These are phyloP conservation scores for Fraxinus ornus DNA, from an alignment of 305 asterid species.

Conservation along the genomic window DNA sequence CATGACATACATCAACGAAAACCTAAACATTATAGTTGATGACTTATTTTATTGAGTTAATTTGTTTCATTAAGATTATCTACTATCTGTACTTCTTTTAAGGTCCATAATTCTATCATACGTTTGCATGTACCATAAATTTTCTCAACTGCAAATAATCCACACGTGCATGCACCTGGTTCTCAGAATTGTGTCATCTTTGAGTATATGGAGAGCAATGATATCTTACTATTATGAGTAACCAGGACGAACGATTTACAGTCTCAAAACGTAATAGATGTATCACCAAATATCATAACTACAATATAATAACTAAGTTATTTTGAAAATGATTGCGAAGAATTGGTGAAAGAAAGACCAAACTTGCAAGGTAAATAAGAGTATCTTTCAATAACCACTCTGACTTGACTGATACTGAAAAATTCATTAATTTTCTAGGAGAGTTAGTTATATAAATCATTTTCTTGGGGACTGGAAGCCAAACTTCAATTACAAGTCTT, in stretches of 20 bases:
- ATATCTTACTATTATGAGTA: not conserved
- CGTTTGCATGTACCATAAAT: not conserved
- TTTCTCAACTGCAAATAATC: conserved; percentile 5
- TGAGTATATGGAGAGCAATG: not conserved
- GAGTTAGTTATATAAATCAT: not conserved
- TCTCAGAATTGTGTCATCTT: not conserved
- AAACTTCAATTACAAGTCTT: conserved; percentile 17
- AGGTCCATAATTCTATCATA: not conserved
- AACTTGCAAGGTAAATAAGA: not conserved
- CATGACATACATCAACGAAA: conserved; percentile 5
- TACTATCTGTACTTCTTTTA: not conserved
- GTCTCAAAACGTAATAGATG: not conserved
- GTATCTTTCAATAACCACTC: not conserved
- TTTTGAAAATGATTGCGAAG: not conserved
- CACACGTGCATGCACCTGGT: not conserved
- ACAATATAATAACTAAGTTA: not conserved
- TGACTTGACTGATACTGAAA: not conserved
- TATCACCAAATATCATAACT: not conserved
- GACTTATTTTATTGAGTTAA: conserved; percentile 8
- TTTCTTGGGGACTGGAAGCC: not conserved
- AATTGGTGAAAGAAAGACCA: not conserved
- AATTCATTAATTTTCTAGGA: not conserved
- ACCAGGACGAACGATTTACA: not conserved
- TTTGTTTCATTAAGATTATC: conserved; percentile 4
- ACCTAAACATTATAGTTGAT: not conserved